Base-by-base conservation (phyloP, 768 basidiomycete genomes). In the Collybia mongolica region DNA sequence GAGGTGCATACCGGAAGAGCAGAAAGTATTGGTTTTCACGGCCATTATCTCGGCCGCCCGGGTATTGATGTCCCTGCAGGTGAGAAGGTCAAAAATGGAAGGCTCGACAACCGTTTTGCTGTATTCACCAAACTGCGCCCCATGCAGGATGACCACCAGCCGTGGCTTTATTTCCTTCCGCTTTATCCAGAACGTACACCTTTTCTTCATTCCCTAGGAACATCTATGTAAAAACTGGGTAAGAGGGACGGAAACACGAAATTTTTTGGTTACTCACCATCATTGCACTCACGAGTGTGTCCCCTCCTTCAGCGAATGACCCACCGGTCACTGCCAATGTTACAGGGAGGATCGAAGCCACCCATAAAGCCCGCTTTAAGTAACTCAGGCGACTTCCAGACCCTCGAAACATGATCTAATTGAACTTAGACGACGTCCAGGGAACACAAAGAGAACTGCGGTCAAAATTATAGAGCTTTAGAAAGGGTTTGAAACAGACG, bases 161-260 rank as follows among this genome's bases (percentile, higher is more conserved):
- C 56, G 75, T 68, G 3, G 79, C 79, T 2, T 75, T 74, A 62
- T 94, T 93, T 26, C 81, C 82, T 63, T 93, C 90, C 1, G 85
- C 82, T 72, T 97, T 97, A 74, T 97, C 93, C n/a, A 94, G 71
- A 18, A 94, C 88, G 68, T 94, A 95, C 28, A 95, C 87, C 64
- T 84, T 90, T 57, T 90, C 72, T 6, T 78, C 71, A 54, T 86
- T 89, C 26, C 89, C 91, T 45, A 93, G 69, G 65, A 93, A 91
- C 81, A 88, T 82, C 88, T 88, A 61, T 19, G 36, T 4, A 43
- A 29, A 17, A 18, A 40, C 44, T 36, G 14, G 9, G 5, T 23
- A 48, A 50, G 8, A 5, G 23, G 15, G 19, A 28, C 29, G 29
- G 20, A 44, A 40, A 36, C 49, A 35, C 14, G 19, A 38, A 38